Evolutionary conservation across 768 basidiomycete genomes (phyloP), one percentile per base, ranked within the genome.

Genomic region (Tricholoma matsutake): DNA sequence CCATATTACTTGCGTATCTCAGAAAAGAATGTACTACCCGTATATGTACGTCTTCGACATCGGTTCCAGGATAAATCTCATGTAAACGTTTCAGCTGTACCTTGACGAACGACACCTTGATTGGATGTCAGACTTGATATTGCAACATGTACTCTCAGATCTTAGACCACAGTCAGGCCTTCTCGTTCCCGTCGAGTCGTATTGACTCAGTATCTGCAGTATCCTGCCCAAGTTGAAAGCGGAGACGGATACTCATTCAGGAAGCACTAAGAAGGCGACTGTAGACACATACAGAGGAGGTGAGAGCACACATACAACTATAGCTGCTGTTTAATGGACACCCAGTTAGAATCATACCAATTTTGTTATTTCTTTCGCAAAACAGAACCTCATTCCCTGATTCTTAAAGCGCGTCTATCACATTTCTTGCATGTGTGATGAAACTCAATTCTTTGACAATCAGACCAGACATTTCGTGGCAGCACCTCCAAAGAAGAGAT

Each of bases 351-450:
- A 61, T 83, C 82, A 0, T 96, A 96, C 68, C 94, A 96, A 65
- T 94, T 93, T 71, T 93, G 90, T 53, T 96, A 93, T 71, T 96
- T 95, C 75, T 79, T 96, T 65, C 84, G 92, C 22, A 87, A 87
- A 73, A 87, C 85, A 2, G 92, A 94, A 56, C 83, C 89, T 9
- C 92, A 96, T 72, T 86, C 91, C 0, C 81, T 95, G 2, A 77
- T 94, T 7, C 76, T 92, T 65, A 96, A 96, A 81, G 94, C 90
- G 54, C n/a, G 74, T 63, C 6, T 32, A n/a, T 43, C 43, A 52
- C 9, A 9, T 54, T 49, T 34, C 25, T 14, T 41, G 9, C 29
- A 3, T 31, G 43, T 10, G 56, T 37, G 18, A 25, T 4, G 29
- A 47, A 14, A 43, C 37, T 52, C 43, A 43, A 18, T 8, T 52